Percentiles rank a stretch among this genome's conserved stretches.
Evolutionary conservation across 139 green algal species (phyloP).

Genomic region (Chlorella sp.): DNA sequence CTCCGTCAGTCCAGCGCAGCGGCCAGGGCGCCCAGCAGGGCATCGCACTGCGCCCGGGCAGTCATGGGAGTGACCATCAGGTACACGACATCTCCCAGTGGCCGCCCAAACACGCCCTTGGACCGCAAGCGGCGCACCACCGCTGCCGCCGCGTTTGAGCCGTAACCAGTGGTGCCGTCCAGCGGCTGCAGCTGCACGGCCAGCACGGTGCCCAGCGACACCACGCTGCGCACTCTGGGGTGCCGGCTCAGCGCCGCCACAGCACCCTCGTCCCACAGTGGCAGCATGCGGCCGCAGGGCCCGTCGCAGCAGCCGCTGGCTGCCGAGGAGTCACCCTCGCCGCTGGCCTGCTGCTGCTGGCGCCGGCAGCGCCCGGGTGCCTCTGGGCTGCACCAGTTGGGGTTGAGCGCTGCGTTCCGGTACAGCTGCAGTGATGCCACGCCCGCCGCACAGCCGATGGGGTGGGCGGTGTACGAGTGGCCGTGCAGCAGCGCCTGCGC

Average conservation of each 20-base stretch:
- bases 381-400: slow-evolving; percentile 66
- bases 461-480: slow-evolving; percentile 97
- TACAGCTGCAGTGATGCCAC: slow-evolving; percentile 73
- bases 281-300: slow-evolving; percentile 63
- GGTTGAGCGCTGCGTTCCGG: slow-evolving; percentile 70
- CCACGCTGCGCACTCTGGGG: slow-evolving; percentile 59
- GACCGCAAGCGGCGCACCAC: slow-evolving; percentile 55
- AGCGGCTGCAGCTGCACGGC: slow-evolving; percentile 83
- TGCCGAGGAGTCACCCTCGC: not conserved
- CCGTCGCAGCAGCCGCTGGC: slow-evolving; percentile 12
- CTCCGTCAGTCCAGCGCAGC: slow-evolving; percentile 27
- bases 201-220: slow-evolving; percentile 85
- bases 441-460: slow-evolving; percentile 86
- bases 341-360: not conserved
- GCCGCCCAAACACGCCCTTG: slow-evolving; percentile 79
- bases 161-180: slow-evolving; percentile 52
- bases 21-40: slow-evolving; percentile 57
- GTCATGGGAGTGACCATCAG: slow-evolving; percentile 90
- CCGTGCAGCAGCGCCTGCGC: slow-evolving; percentile 93
- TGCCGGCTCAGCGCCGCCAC: slow-evolving; percentile 68
- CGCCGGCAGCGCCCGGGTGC: not conserved
- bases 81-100: slow-evolving; percentile 93
- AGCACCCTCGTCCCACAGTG: slow-evolving; percentile 72
- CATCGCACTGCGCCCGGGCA: slow-evolving; percentile 38
- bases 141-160: slow-evolving; percentile 47